Base-by-base conservation (phyloP, 768 basidiomycete genomes). In the Rhizopogon vesiculosus region DNA sequence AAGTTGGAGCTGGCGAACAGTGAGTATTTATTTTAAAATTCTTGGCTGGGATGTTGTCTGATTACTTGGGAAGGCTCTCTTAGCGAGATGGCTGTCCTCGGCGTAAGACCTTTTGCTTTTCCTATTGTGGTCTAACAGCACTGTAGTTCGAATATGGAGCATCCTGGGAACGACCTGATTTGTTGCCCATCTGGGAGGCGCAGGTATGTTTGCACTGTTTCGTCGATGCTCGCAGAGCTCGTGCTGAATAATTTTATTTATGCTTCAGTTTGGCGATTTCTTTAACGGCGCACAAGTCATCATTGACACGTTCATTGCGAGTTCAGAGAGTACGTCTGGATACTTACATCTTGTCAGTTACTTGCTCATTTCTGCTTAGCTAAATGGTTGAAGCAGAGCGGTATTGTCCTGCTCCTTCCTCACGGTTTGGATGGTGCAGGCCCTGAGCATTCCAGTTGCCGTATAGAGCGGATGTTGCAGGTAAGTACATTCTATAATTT, bases 371-470 rank as follows among this genome's bases (percentile, higher is more conserved):
- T 33, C 31, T 5, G 16, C 2, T 6, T 29, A 93, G 91, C 93
- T 3, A 97, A 97, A 75, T 97, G 94, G 94, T 71, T 91, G 45
- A 90, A 86, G 66, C 93, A 96, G 72, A 94, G 91, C 61, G 93
- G 89, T 0, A 79, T 97, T 19, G 86, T 92, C 4, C 72, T 97
- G 55, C 80, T 93, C 45, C 77, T 97, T 0, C 93, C 93, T 25
- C 93, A 97, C 58, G 93, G 94, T 15, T 76, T 92, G 15, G 93
- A 97, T 61, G 93, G 93, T 29, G 93, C 93, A 15, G 93, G 94
- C 2, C 93, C 93, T 0, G 93, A 97, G 66, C 93, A 97, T 65
- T 96, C 93, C 0, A 93, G 91, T 0, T 88, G 84, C 48, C 83
- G 93, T 15, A 76, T 96, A 42, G 93, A 97, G 66, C 78, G 93